These are phyloP conservation scores for Elaeis oleifera DNA, from an alignment of 202 grass and related monocot species.

Conservation along the genomic window DNA sequence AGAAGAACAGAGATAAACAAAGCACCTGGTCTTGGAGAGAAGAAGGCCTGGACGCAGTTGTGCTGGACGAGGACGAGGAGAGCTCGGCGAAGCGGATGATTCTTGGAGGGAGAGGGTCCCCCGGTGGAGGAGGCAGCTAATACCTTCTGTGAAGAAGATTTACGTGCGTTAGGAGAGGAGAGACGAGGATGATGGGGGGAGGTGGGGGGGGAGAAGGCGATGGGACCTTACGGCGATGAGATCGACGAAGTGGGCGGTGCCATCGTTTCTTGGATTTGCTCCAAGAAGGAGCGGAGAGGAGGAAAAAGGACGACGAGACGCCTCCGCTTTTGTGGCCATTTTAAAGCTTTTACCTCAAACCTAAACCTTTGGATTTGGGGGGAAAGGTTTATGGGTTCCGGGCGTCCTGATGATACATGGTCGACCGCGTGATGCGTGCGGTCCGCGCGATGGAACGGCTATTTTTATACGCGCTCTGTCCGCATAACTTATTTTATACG, in stretches of 20 bases:
- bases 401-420: too few species aligned
- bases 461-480: too few species aligned
- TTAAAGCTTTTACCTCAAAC: too few species aligned
- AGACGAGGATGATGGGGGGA: background rate
- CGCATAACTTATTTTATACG: too few species aligned
- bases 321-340: too few species aligned
- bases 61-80: conserved; percentile 81
- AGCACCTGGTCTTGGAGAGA: conserved; percentile 28
- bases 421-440: too few species aligned
- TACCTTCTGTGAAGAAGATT: conserved; percentile 51
- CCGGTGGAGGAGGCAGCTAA: conserved; percentile 50
- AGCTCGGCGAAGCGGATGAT: conserved; percentile 40
- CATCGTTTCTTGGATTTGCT: conserved; percentile 22
- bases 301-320: background rate
- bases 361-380: too few species aligned
- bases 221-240: conserved; percentile 41
- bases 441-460: too few species aligned
- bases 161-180: background rate
- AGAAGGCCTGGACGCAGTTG: conserved; percentile 75
- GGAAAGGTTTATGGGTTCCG: too few species aligned
- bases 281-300: background rate
- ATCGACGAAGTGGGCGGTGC: conserved; percentile 60
- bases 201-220: background rate
- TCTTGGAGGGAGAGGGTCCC: conserved; percentile 51
- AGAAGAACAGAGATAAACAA: background rate